phyloP scores from a whole-genome alignment of 164 flowering plant genomes.

The Liquidambar formosana region DNA sequence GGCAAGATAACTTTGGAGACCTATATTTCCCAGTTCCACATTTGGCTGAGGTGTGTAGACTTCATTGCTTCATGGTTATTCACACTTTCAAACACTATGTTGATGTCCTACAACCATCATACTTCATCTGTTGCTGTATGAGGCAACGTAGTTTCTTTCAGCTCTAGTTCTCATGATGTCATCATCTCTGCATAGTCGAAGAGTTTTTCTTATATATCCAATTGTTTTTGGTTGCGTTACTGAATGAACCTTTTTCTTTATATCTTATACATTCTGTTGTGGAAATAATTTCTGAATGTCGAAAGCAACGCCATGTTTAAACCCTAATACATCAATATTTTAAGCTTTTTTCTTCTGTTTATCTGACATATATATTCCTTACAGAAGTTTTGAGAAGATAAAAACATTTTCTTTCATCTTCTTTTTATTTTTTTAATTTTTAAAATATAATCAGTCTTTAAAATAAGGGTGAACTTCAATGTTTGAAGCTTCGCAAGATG shows the following conservation, averaged over 20 bases:
- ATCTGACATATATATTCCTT: no score
- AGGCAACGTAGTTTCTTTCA: neutral
- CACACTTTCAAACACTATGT: no score
- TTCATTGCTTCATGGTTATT: neutral
- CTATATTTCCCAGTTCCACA: constrained; percentile 97
- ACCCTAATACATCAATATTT: neutral
- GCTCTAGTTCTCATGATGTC: neutral
- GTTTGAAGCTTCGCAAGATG: no score
- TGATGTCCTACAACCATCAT: no score
- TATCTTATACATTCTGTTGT: neutral
- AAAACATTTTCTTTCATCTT: neutral
- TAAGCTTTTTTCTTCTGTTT: no score
- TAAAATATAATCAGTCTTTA: no score
- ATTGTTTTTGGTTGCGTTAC: neutral
- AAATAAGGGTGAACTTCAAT: neutral
- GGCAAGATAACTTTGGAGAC: constrained; percentile 98
- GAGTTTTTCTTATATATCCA: no score
- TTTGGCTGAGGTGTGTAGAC: constrained; percentile 86
- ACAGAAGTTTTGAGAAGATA: constrained; percentile 4
- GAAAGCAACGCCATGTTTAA: neutral
- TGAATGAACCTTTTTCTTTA: neutral
- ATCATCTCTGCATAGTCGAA: neutral
- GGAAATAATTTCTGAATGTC: neutral
- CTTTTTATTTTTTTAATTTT: neutral
- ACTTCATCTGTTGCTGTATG: neutral